Conservation (phyloP, 176 grass and related monocot species). For the Luzula sylvatica region DNA sequence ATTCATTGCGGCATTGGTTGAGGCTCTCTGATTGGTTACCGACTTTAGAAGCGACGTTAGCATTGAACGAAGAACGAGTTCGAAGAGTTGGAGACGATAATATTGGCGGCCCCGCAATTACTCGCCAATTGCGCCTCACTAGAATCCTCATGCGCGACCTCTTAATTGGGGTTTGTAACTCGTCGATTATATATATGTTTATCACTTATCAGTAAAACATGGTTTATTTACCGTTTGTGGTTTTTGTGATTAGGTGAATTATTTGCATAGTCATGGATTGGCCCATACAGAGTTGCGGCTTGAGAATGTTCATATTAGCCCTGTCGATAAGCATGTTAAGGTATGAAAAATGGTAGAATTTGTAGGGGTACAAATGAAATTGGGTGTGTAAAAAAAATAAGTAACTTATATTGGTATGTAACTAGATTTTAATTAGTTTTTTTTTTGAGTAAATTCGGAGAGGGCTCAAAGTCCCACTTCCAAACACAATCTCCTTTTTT, state of each 20-base stretch:
- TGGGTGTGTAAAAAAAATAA: too few species aligned
- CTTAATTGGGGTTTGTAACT: slow-evolving; percentile 93
- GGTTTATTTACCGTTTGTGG: too few species aligned
- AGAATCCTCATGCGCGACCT: slow-evolving; percentile 98
- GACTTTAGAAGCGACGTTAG: slow-evolving; percentile 77
- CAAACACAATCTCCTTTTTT: too few species aligned
- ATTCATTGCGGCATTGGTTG: slow-evolving; percentile 83
- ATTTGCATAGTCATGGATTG: slow-evolving; percentile 90
- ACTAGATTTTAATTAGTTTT: too few species aligned
- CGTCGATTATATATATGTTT: too few species aligned
- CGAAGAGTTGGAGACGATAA: slow-evolving; percentile 83
- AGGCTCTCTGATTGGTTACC: slow-evolving; percentile 88
- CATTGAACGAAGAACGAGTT: slow-evolving; percentile 68
- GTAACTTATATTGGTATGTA: too few species aligned
- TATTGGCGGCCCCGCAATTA: slow-evolving; percentile 71
- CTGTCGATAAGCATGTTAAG: slow-evolving; percentile 91
- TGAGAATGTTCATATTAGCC: slow-evolving; percentile 94
- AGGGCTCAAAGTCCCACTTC: too few species aligned
- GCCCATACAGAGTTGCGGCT: slow-evolving; percentile 87
- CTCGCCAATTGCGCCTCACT: slow-evolving; percentile 59
- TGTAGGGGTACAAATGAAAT: not conserved
- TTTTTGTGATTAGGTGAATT: slow-evolving; percentile 56
- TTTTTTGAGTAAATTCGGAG: too few species aligned
- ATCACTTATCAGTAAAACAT: too few species aligned
- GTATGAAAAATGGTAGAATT: slow-evolving; percentile 22